A percentile compares a stretch with the other conserved stretches of the same genome.
phyloP scores from a whole-genome alignment of 495 filamentous ascomycete genomes.

The Neurospora discreta region DNA sequence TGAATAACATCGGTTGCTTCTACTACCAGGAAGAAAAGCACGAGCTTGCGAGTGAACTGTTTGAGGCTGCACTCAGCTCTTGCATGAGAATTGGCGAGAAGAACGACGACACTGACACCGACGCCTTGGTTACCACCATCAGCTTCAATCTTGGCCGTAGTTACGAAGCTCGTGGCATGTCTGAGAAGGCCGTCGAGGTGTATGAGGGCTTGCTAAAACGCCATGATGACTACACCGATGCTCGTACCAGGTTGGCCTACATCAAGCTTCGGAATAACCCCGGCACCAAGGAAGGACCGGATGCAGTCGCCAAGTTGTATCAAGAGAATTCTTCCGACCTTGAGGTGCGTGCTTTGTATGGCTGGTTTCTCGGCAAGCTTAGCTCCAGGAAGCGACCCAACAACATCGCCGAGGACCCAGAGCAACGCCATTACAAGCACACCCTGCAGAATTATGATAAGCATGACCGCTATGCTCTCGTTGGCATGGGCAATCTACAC shows the following conservation, averaged over 20 bases:
- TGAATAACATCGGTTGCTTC: slow-evolving; percentile 96
- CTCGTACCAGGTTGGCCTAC: slow-evolving; percentile 75
- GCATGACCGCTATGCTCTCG: slow-evolving; percentile 88
- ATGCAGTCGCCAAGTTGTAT: slow-evolving; percentile 69
- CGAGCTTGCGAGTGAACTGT: slow-evolving; percentile 68
- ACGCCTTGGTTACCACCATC: slow-evolving; percentile 85
- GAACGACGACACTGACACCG: slow-evolving; percentile 61
- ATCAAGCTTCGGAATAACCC: slow-evolving; percentile 77
- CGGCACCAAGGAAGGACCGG: slow-evolving; percentile 65
- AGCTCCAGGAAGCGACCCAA: slow-evolving; percentile 66
- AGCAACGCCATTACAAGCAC: slow-evolving; percentile 91
- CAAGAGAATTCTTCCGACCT: slow-evolving; percentile 69
- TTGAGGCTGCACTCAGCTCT: slow-evolving; percentile 78
- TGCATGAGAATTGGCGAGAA: slow-evolving; percentile 64
- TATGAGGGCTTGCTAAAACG: slow-evolving; percentile 76
- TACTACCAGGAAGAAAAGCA: slow-evolving; percentile 79
- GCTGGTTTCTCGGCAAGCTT: slow-evolving; percentile 75
- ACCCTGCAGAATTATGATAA: slow-evolving; percentile 90
- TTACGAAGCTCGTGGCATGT: slow-evolving; percentile 72
- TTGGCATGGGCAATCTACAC: slow-evolving; percentile 92
- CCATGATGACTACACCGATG: slow-evolving; percentile 85
- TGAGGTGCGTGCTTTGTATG: slow-evolving; percentile 83
- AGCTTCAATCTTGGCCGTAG: slow-evolving; percentile 95
- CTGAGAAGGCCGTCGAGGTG: slow-evolving; percentile 73
- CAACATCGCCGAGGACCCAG: slow-evolving; percentile 79